These are phyloP conservation scores for Leptographium lundbergii DNA, from an alignment of 2,329 filamentous ascomycete genomes.

Conservation along the genomic window DNA sequence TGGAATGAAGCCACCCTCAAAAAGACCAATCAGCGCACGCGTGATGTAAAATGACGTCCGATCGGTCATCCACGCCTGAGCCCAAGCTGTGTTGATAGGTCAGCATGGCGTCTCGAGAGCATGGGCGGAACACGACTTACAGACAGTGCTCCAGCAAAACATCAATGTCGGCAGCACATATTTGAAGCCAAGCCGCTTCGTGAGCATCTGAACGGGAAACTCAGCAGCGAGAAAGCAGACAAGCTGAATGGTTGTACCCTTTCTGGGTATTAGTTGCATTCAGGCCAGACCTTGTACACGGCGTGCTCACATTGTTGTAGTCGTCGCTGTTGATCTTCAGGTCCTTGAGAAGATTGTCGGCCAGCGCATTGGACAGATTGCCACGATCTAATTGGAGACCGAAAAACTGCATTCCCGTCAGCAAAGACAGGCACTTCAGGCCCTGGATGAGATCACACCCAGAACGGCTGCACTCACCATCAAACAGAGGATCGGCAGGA, in stretches of 20 bases:
- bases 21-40: constrained; percentile 29
- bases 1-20: constrained; percentile 36
- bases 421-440: not conserved
- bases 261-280: not conserved
- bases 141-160: constrained; percentile 35
- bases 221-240: constrained; percentile 41
- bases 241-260: constrained; percentile 41
- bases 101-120: constrained; percentile 17
- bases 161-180: constrained; percentile 41
- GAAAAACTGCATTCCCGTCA: constrained; percentile 33
- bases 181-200: constrained; percentile 45
- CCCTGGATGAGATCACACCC: not conserved
- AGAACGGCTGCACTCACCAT: not conserved
- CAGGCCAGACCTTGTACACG: not conserved
- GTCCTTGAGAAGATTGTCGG: constrained; percentile 48
- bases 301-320: constrained; percentile 35
- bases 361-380: constrained; percentile 49
- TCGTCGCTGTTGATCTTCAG: constrained; percentile 33
- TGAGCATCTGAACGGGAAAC: constrained; percentile 44
- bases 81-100: constrained; percentile 19
- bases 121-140: constrained; percentile 13
- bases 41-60: constrained; percentile 36
- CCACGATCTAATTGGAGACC: constrained; percentile 51
- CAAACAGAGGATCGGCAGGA: constrained; percentile 29
- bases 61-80: constrained; percentile 38